Conservation (phyloP, 2,329 filamentous ascomycete genomes). For the Penicillium sp. region DNA sequence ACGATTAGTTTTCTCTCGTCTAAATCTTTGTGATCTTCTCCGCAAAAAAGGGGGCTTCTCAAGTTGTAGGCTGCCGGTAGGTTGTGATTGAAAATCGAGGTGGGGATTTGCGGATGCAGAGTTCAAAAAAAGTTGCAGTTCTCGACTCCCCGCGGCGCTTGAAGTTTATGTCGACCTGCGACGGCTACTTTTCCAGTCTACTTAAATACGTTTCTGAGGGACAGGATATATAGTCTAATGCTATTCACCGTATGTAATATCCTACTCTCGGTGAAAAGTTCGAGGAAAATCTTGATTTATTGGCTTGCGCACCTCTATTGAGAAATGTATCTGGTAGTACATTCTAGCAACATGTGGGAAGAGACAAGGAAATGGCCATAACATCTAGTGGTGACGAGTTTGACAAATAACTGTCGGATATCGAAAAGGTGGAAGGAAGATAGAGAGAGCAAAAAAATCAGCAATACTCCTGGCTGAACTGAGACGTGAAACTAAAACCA, state of each 20-base stretch:
- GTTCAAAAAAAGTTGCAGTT: neutral
- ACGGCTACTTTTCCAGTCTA: neutral
- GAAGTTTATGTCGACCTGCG: neutral
- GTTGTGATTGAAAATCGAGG: neutral
- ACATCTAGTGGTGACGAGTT: slow-evolving; percentile 9
- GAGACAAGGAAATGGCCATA: slow-evolving; percentile 1
- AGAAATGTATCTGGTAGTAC: slow-evolving; percentile 16
- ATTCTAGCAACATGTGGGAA: slow-evolving; percentile 10
- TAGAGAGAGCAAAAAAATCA: slow-evolving; percentile 11
- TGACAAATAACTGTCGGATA: slow-evolving; percentile 18
- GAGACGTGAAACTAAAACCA: slow-evolving; percentile 14
- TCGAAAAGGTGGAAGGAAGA: slow-evolving; percentile 19
- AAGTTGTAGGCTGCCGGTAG: neutral
- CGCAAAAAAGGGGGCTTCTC: neutral
- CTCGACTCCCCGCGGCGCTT: neutral
- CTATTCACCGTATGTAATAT: neutral
- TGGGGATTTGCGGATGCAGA: neutral
- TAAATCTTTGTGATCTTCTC: neutral
- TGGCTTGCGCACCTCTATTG: slow-evolving; percentile 6
- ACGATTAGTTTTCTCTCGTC: neutral
- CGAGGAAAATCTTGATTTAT: slow-evolving; percentile 6
- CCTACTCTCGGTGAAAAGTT: neutral
- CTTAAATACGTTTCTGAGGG: no score
- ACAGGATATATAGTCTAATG: neutral
- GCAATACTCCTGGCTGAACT: slow-evolving; percentile 21